Base-by-base conservation (phyloP, 768 basidiomycete genomes). In the Melanogaster broomeanus region DNA sequence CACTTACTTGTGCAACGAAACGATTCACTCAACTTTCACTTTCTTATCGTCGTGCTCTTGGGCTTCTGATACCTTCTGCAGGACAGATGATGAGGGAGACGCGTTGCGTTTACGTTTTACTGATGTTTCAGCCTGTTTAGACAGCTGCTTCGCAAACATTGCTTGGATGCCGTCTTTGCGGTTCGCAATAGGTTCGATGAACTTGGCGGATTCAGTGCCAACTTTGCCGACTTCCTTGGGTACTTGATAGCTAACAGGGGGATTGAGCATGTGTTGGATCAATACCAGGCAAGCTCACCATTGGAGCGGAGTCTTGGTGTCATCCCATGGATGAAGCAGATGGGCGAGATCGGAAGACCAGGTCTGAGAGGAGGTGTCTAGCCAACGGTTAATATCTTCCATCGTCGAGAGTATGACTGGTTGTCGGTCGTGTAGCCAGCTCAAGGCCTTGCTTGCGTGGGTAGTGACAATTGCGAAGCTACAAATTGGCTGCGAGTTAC, bases 391-490 rank as follows among this genome's bases (percentile, higher is more conserved):
- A 24, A 93, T 72, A 1, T 88, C 85, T 3, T 79, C 78, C 30
- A 74, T 64, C 0, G 77, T 74, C 9, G 81, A 77, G 6, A 98
- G 79, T 42, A 98, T 85, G 39, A 93, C 90, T 7, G 89, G 89
- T 57, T 89, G 87, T 19, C 95, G 84, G 59, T 95, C 90, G 64
- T 97, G 96, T n/a, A 98, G 76, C 90, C 93, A 98, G 6, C 72
- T 71, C 41, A 93, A 75, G 6, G 84, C 80, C 49, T 80, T 80
- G 63, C 81, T 79, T 40, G 90, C 81, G 28, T 79, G 66, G 2
- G 93, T 93, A 1, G 96, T 99, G 42, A 98, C 85, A 48, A 98
- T 91, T 0, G 90, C 86, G 63, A 92, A 98, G 0, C 92, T 88
- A 77, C 85, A 90, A 2, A 90, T 70, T 0, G 80, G 77, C 22